These are phyloP conservation scores for Telopea speciosissima DNA, from an alignment of 177 flowering plant species.

Conservation along the genomic window DNA sequence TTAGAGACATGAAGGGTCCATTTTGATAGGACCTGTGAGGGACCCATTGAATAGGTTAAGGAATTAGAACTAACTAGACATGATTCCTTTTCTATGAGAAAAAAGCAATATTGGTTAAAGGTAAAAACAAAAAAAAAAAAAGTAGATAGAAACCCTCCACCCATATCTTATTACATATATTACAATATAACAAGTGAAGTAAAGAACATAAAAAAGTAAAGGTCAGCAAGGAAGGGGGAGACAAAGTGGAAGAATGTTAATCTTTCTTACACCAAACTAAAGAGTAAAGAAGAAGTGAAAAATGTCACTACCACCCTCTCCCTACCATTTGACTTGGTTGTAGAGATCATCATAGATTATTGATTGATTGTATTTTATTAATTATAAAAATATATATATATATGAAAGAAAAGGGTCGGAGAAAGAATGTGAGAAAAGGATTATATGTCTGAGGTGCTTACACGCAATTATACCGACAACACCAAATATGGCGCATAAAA, in stretches of 20 bases:
- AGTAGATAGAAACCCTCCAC: constrained; percentile 45
- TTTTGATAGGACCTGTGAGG: constrained; percentile 19
- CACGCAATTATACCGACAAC: constrained; percentile 24
- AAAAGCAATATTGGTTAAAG: constrained; percentile 42
- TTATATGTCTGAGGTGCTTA: constrained; percentile 21
- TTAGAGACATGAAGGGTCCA: constrained; percentile 33
- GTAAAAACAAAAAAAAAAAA: too few species aligned
- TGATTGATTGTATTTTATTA: constrained; percentile 13
- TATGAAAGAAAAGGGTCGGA: not conserved
- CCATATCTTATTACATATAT: constrained; percentile 10
- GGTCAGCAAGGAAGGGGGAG: constrained; percentile 1
- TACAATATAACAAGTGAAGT: too few species aligned
- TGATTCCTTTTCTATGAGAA: constrained; percentile 43
- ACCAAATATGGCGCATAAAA: constrained; percentile 12
- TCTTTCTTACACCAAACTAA: constrained; percentile 9
- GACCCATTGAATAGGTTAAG: constrained; percentile 32
- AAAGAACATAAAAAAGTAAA: not conserved
- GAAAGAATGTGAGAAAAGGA: constrained; percentile 3
- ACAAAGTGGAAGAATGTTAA: constrained; percentile 20
- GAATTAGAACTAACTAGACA: constrained; percentile 31
- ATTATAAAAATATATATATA: not conserved
- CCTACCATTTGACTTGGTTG: constrained; percentile 18
- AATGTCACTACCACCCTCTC: not conserved
- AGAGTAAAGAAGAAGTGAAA: not conserved
- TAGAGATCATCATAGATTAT: constrained; percentile 27